phyloP scores from a whole-genome alignment of 768 basidiomycete genomes.

The Suillus subaureus region DNA sequence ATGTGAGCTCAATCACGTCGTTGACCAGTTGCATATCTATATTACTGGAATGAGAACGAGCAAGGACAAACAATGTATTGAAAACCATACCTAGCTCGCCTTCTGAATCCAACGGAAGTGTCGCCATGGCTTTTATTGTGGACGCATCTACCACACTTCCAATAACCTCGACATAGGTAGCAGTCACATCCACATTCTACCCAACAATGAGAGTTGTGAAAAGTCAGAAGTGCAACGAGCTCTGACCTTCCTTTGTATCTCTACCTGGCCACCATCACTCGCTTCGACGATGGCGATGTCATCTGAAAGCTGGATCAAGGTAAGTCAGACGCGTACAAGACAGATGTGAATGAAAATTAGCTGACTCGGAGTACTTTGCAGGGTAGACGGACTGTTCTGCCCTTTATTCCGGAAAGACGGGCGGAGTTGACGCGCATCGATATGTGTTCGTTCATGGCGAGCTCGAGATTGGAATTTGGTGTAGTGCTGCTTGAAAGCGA shows the following conservation, averaged over 20 bases:
- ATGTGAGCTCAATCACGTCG: conserved; percentile 61
- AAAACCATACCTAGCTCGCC: conserved; percentile 57
- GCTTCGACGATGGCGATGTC: conserved; percentile 60
- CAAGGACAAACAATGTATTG: not conserved
- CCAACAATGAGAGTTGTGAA: conserved; percentile 2
- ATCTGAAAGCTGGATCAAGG: conserved; percentile 36
- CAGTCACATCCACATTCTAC: conserved; percentile 48
- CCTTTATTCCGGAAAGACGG: conserved; percentile 51
- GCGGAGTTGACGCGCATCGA: conserved; percentile 65
- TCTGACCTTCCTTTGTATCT: conserved; percentile 47
- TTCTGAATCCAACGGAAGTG: conserved; percentile 55
- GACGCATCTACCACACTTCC: conserved; percentile 59
- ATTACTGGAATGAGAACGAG: conserved; percentile 13
- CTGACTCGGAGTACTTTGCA: conserved; percentile 62
- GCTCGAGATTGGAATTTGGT: not conserved
- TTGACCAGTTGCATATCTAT: conserved; percentile 64
- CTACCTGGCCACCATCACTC: conserved; percentile 66
- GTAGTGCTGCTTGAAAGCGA: not conserved
- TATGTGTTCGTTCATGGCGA: conserved; percentile 26
- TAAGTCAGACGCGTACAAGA: conserved; percentile 7
- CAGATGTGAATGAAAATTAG: not conserved
- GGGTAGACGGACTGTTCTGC: conserved; percentile 59
- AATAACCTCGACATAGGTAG: conserved; percentile 67
- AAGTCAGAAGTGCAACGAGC: not conserved
- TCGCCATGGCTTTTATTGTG: conserved; percentile 54